Evolutionary conservation across 2,329 filamentous ascomycete genomes (phyloP).

Genomic region (Claviceps pusilla): DNA sequence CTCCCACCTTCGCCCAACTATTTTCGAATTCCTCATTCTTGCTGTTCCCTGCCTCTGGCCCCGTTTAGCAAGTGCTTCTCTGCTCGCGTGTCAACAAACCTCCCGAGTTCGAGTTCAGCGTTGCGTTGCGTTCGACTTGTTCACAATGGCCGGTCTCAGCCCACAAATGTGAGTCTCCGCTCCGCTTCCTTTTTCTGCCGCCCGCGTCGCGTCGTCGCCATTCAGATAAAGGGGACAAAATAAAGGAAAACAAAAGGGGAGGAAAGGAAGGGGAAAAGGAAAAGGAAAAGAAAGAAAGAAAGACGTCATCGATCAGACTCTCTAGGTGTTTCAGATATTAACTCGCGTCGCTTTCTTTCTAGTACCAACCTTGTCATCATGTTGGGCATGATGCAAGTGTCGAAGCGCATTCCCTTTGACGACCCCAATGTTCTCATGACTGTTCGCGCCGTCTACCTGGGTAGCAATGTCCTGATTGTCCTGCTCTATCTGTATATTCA

Average conservation of each 20-base stretch:
- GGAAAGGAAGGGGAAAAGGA: neutral
- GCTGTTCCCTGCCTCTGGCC: neutral
- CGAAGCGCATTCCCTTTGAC: constrained; percentile 90
- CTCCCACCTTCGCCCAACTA: neutral
- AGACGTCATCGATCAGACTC: neutral
- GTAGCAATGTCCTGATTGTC: constrained; percentile 67
- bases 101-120: neutral
- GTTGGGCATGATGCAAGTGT: constrained; percentile 94
- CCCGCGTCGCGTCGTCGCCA: neutral
- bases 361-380: constrained; percentile 91
- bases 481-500: constrained; percentile 76
- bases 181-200: neutral
- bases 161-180: constrained; percentile 43
- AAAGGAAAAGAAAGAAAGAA: neutral
- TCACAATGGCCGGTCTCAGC: constrained; percentile 45
- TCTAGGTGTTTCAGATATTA: constrained; percentile 10
- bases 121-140: neutral
- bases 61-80: neutral
- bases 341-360: constrained; percentile 7
- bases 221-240: neutral
- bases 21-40: neutral
- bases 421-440: constrained; percentile 50
- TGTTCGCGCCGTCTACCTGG: constrained; percentile 39
- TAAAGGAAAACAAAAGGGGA: neutral
- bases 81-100: neutral